phyloP scores from a whole-genome alignment of 1,139 yeast genomes.

The Keqinozyma sinolaborantium region DNA sequence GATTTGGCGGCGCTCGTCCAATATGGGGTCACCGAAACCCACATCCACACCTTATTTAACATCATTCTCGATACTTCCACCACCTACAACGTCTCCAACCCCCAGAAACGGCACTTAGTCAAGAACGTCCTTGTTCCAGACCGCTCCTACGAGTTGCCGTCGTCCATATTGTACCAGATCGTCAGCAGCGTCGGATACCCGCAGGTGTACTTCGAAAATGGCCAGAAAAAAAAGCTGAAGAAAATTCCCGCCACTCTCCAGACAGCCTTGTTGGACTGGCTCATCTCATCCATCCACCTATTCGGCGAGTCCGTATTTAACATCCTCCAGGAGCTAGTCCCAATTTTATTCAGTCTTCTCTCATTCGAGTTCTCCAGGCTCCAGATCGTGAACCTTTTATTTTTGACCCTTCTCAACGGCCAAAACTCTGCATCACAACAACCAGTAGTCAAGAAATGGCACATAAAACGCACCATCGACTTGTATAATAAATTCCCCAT shows the following conservation, averaged over 20 bases:
- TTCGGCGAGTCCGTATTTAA: slow-evolving; percentile 19
- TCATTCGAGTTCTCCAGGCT: slow-evolving; percentile 34
- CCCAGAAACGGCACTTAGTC: slow-evolving; percentile 12
- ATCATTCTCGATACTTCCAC: not conserved
- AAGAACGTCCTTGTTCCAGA: slow-evolving; percentile 13
- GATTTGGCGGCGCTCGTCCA: not conserved
- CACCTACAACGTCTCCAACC: slow-evolving; percentile 1
- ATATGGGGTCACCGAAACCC: not conserved
- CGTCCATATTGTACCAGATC: slow-evolving; percentile 15
- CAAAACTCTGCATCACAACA: slow-evolving; percentile 7
- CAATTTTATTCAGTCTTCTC: slow-evolving; percentile 27
- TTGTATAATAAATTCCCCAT: slow-evolving; percentile 30
- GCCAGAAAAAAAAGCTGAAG: slow-evolving; percentile 20
- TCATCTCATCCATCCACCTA: slow-evolving; percentile 22
- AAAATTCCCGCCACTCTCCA: slow-evolving; percentile 21
- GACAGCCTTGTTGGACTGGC: slow-evolving; percentile 27
- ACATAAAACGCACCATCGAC: slow-evolving; percentile 29
- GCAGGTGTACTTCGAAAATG: slow-evolving; percentile 20
- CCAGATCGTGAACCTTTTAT: slow-evolving; percentile 25
- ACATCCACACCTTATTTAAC: not conserved
- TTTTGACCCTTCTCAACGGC: slow-evolving; percentile 17
- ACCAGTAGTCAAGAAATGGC: slow-evolving; percentile 28
- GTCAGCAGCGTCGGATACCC: slow-evolving; percentile 28
- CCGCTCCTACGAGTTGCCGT: slow-evolving; percentile 7
- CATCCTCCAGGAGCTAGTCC: slow-evolving; percentile 16